Evolutionary conservation across 306 rosid species (phyloP).

Genomic region (Glycine latifolia): DNA sequence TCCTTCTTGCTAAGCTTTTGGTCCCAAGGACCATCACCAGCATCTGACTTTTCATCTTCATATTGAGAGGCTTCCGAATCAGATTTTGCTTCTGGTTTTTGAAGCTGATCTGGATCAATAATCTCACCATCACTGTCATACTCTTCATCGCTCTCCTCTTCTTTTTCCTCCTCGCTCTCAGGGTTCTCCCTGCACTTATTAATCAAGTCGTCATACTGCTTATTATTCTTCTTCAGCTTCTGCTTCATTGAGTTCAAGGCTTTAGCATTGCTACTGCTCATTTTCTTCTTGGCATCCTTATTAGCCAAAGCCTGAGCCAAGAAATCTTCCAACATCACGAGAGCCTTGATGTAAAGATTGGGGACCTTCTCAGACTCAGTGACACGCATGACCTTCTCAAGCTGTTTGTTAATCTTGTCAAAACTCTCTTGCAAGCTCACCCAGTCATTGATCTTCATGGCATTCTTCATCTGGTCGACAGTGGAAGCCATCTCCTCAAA

Average conservation of each 20-base stretch:
- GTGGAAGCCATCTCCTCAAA: constrained; percentile 88
- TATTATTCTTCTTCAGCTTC: constrained; percentile 93
- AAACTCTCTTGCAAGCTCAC: constrained; percentile 95
- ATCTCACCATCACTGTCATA: constrained; percentile 66
- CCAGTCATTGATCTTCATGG: constrained; percentile 97
- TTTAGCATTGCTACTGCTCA: constrained; percentile 98
- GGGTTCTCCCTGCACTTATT: constrained; percentile 83
- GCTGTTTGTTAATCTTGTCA: constrained; percentile 91
- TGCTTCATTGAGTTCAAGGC: constrained; percentile 98
- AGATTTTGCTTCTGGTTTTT: constrained; percentile 44
- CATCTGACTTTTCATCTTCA: constrained; percentile 56
- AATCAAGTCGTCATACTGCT: constrained; percentile 83
- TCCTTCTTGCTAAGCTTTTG: constrained; percentile 78
- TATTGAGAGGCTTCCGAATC: constrained; percentile 62
- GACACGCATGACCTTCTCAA: constrained; percentile 95
- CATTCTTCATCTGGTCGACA: constrained; percentile 94
- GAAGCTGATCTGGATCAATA: constrained; percentile 71
- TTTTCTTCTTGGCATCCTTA: constrained; percentile 95
- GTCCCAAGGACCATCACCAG: constrained; percentile 64
- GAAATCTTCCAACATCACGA: constrained; percentile 90
- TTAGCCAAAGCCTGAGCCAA: constrained; percentile 85
- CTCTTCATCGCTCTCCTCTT: constrained; percentile 61
- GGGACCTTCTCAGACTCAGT: constrained; percentile 84
- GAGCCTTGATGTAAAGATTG: constrained; percentile 80
- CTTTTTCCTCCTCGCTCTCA: constrained; percentile 79